phyloP scores from a whole-genome alignment of 495 filamentous ascomycete genomes.

The Opeltia flavorubescens region DNA sequence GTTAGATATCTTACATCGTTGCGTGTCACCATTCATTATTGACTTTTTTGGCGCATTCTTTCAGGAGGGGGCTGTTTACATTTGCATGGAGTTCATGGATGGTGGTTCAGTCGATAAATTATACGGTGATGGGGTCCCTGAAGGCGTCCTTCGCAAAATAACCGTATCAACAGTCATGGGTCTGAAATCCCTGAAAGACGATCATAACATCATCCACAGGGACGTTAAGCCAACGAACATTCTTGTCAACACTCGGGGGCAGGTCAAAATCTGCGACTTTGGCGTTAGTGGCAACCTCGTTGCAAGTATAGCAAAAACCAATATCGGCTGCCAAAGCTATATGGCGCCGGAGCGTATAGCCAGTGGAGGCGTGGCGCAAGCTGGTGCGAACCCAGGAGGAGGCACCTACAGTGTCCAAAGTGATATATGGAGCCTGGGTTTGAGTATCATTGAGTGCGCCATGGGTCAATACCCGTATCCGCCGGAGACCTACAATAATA shows the following conservation, averaged over 20 bases:
- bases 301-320: constrained; percentile 94
- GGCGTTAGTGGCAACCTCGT: constrained; percentile 95
- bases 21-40: constrained; percentile 87
- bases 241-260: constrained; percentile 73
- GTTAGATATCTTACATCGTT: constrained; percentile 89
- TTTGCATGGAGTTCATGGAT: constrained; percentile 99
- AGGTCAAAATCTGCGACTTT: constrained; percentile 98
- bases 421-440: constrained; percentile 91
- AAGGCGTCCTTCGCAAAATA: constrained; percentile 79
- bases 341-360: constrained; percentile 97
- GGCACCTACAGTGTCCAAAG: constrained; percentile 97
- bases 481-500: constrained; percentile 95
- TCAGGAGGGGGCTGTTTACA: constrained; percentile 97
- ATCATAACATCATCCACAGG: constrained; percentile 98
- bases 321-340: constrained; percentile 98
- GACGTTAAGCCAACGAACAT: constrained; percentile 99
- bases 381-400: constrained; percentile 49
- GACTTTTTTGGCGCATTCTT: constrained; percentile 99
- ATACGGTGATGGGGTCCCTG: constrained; percentile 86
- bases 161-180: constrained; percentile 84
- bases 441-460: constrained; percentile 94
- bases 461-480: constrained; percentile 94
- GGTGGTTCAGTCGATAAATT: constrained; percentile 97
- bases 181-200: constrained; percentile 85
- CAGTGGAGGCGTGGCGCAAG: constrained; percentile 66